Evolutionary conservation across 352 stramenopile genomes (phyloP).

Genomic region (Pythium guiyangense): DNA sequence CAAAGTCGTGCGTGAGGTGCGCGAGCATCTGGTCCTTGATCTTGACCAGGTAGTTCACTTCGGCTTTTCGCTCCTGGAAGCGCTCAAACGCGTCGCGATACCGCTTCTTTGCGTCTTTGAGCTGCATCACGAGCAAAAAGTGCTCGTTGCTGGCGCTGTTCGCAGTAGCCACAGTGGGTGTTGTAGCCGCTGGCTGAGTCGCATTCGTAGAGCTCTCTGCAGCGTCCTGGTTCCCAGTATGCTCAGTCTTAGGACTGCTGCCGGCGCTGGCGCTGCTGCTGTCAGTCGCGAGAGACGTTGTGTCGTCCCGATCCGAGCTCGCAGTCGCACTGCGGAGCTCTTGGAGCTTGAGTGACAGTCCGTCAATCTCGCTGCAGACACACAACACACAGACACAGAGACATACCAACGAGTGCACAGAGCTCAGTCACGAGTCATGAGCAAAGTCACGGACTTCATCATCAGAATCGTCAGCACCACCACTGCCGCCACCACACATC

Average conservation of each 20-base stretch:
- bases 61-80: slow-evolving; percentile 50
- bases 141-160: slow-evolving; percentile 5
- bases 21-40: slow-evolving; percentile 64
- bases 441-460: too few relatives aligned
- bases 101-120: slow-evolving; percentile 57
- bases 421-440: too few relatives aligned
- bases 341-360: slow-evolving; percentile 33
- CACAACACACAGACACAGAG: neutral
- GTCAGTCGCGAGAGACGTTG: neutral
- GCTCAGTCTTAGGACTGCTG: too few relatives aligned
- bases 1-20: slow-evolving; percentile 45
- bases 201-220: neutral
- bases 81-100: slow-evolving; percentile 42
- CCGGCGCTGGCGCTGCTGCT: too few relatives aligned
- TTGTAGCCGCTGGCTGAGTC: neutral
- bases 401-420: too few relatives aligned
- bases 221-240: neutral
- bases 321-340: slow-evolving; percentile 12
- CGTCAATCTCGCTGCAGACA: slow-evolving; percentile 40
- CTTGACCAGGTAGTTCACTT: slow-evolving; percentile 46
- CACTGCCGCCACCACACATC: too few relatives aligned
- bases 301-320: slow-evolving; percentile 1
- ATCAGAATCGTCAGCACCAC: too few relatives aligned
- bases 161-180: too few relatives aligned
- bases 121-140: slow-evolving; percentile 29